Evolutionary conservation across 768 basidiomycete species (phyloP).

Genomic region (Myochromella boudieri): DNA sequence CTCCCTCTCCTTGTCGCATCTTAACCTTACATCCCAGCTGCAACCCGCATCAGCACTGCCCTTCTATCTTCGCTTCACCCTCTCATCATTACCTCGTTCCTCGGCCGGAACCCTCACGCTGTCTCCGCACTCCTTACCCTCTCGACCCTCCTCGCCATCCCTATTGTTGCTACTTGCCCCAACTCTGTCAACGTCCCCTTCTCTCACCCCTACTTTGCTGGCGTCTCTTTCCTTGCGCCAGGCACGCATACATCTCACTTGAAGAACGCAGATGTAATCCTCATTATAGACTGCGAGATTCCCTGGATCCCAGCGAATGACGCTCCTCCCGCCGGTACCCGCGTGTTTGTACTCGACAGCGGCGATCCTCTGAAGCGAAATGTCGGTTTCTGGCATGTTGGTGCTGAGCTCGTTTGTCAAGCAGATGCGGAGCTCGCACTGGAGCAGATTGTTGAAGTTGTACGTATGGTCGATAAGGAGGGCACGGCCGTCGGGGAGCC

Average conservation of each 20-base stretch:
- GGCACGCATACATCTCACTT: constrained; percentile 48
- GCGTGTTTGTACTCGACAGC: constrained; percentile 60
- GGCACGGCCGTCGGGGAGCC: constrained; percentile 4
- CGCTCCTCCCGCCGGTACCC: constrained; percentile 39
- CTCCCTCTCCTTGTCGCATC: not conserved
- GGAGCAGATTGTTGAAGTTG: constrained; percentile 41
- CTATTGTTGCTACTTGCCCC: constrained; percentile 52
- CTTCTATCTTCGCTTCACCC: constrained; percentile 52
- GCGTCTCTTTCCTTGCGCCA: constrained; percentile 47
- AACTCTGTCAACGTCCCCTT: constrained; percentile 53
- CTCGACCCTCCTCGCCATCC: constrained; percentile 52
- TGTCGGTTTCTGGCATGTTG: constrained; percentile 13
- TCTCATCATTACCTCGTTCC: constrained; percentile 63
- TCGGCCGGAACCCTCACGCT: constrained; percentile 54
- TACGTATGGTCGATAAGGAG: constrained; percentile 27
- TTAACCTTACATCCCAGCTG: constrained; percentile 22
- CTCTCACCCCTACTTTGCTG: constrained; percentile 54
- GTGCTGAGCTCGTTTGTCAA: constrained; percentile 56
- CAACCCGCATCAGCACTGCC: constrained; percentile 42
- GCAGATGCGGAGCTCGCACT: constrained; percentile 57
- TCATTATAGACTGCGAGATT: constrained; percentile 64
- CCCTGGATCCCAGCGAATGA: constrained; percentile 62
- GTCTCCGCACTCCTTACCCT: constrained; percentile 45
- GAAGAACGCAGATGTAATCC: constrained; percentile 55
- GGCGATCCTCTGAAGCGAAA: constrained; percentile 63